These are phyloP conservation scores for Aeschynomene evenia DNA, from an alignment of 306 rosid genomes.

Conservation along the genomic window DNA sequence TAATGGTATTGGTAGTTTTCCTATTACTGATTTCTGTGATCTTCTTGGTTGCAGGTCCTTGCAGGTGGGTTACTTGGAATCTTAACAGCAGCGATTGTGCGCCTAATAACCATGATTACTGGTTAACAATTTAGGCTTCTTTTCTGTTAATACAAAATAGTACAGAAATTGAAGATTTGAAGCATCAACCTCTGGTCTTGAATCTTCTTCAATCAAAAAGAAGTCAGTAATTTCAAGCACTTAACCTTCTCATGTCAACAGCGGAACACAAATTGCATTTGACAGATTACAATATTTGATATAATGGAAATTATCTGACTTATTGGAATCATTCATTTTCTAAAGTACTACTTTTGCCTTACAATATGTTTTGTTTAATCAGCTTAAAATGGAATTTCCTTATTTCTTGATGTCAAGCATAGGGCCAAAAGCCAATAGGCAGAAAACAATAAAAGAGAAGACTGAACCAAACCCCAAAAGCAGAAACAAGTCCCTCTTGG, in stretches of 20 bases:
- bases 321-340: not conserved
- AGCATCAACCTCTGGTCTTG: slow-evolving; percentile 18
- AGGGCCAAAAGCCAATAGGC: too few species aligned
- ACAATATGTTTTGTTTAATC: not conserved
- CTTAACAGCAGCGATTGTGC: slow-evolving; percentile 47
- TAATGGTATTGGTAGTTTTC: not conserved
- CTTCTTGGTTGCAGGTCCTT: slow-evolving; percentile 71
- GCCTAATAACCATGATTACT: slow-evolving; percentile 30
- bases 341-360: not conserved
- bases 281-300: slow-evolving; percentile 8
- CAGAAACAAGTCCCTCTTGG: not conserved
- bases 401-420: not conserved
- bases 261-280: slow-evolving; percentile 18
- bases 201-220: not conserved
- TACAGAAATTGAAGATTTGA: slow-evolving; percentile 28
- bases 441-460: too few species aligned
- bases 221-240: slow-evolving; percentile 5
- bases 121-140: slow-evolving; percentile 30
- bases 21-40: not conserved
- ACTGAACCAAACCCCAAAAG: too few species aligned
- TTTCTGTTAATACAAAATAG: slow-evolving; percentile 9
- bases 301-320: not conserved
- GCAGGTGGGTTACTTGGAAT: slow-evolving; percentile 77
- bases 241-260: slow-evolving; percentile 6
- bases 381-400: not conserved